Evolutionary conservation across 768 basidiomycete genomes (phyloP).

Genomic region (Coprinellus micaceus): DNA sequence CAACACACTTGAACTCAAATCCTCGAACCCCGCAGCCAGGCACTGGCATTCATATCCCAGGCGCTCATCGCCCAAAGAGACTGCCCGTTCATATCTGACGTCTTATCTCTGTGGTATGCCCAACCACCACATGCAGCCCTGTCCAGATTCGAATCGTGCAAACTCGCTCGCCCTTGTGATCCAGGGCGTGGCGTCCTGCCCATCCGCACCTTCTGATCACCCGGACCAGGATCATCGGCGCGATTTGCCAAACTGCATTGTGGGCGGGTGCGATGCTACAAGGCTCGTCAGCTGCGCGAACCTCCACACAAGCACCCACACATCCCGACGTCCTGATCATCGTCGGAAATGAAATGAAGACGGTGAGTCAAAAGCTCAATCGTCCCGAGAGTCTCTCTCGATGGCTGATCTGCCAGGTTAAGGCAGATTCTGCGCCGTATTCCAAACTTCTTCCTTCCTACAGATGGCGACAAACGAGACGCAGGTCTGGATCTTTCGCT

Average conservation of each 20-base stretch:
- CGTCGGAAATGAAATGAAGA: neutral
- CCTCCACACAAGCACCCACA: neutral
- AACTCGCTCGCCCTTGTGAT: neutral
- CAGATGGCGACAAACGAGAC: no score
- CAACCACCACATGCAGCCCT: neutral
- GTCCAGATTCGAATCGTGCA: neutral
- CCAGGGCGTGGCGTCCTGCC: constrained; percentile 1
- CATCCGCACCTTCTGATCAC: neutral
- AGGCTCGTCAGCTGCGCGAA: neutral
- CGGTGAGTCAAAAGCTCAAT: neutral
- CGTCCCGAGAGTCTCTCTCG: neutral
- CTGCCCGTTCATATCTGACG: no score
- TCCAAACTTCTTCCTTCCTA: neutral
- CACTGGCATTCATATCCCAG: no score
- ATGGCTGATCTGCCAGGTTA: constrained; percentile 1
- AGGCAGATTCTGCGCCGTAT: neutral
- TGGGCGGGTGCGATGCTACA: neutral
- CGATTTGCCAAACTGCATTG: neutral
- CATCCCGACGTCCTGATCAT: neutral
- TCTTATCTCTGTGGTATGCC: neutral
- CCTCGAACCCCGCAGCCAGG: no score
- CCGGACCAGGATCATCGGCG: neutral
- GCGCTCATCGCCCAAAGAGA: no score
- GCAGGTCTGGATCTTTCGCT: no score
- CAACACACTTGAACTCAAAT: no score